A percentile compares a stretch with the other conserved stretches of the same genome.
These are phyloP conservation scores for Puccinia sorghi DNA, from an alignment of 1,284 basidiomycete genomes.

Conservation along the genomic window DNA sequence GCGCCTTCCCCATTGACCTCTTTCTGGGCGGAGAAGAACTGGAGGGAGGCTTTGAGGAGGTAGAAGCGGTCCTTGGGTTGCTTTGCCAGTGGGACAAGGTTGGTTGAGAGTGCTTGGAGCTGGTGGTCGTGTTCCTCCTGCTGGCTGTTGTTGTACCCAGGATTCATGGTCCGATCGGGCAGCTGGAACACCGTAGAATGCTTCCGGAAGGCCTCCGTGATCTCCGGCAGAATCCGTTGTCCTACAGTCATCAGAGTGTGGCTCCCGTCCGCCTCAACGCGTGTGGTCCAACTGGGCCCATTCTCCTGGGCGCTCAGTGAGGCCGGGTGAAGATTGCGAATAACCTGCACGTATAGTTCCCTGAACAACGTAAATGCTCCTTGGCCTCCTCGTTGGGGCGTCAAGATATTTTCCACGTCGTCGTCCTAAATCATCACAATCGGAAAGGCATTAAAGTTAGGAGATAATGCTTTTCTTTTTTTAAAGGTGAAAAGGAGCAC, in stretches of 20 bases:
- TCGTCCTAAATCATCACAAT: slow-evolving; percentile 51
- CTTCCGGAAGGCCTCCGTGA: slow-evolving; percentile 51
- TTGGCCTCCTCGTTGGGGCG: slow-evolving; percentile 52
- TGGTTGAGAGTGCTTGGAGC: slow-evolving; percentile 48
- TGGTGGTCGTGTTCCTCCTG: no score
- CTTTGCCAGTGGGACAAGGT: slow-evolving; percentile 41
- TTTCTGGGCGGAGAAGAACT: not conserved
- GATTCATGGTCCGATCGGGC: slow-evolving; percentile 13
- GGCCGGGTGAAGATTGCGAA: slow-evolving; percentile 51
- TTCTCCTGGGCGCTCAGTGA: slow-evolving; percentile 47
- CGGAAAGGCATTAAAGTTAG: slow-evolving; percentile 1
- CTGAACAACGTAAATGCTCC: slow-evolving; percentile 54
- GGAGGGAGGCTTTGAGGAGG: slow-evolving; percentile 45
- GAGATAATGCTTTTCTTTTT: no score
- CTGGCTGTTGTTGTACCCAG: not conserved
- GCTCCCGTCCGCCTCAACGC: slow-evolving; percentile 51
- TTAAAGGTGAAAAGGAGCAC: slow-evolving; percentile 22
- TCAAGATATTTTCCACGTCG: slow-evolving; percentile 42
- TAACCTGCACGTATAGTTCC: slow-evolving; percentile 53
- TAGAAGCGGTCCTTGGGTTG: slow-evolving; percentile 42
- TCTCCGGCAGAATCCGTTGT: slow-evolving; percentile 53
- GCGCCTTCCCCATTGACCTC: not conserved
- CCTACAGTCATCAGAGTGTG: slow-evolving; percentile 53
- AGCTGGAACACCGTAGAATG: slow-evolving; percentile 50
- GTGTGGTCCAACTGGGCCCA: slow-evolving; percentile 51